A percentile compares a stretch with the other conserved stretches of the same genome.
phyloP scores from a whole-genome alignment of 2,329 filamentous ascomycete genomes.

The Paraphoma sp. region DNA sequence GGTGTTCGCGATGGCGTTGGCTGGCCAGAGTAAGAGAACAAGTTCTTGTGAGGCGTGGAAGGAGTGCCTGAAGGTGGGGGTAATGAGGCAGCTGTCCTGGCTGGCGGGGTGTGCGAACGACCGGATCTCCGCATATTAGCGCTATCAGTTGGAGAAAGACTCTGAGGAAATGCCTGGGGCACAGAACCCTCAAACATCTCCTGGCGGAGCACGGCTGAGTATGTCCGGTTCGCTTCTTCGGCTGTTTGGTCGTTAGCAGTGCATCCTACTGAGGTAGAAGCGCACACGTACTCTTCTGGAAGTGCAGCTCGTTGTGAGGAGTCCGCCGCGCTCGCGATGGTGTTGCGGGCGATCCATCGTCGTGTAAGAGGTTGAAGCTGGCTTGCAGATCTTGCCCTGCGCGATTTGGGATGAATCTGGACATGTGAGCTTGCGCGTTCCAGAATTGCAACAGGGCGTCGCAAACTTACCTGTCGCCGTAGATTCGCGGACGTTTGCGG shows the following conservation, averaged over 20 bases:
- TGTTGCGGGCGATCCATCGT: slow-evolving; percentile 91
- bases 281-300: slow-evolving; percentile 73
- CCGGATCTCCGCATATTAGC: slow-evolving; percentile 68
- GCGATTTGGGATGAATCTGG: slow-evolving; percentile 92
- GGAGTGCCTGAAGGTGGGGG: slow-evolving; percentile 79
- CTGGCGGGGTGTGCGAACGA: slow-evolving; percentile 82
- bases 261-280: background rate
- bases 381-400: slow-evolving; percentile 92
- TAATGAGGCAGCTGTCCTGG: slow-evolving; percentile 66
- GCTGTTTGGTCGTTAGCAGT: slow-evolving; percentile 56
- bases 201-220: slow-evolving; percentile 83
- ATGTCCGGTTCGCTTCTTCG: slow-evolving; percentile 94
- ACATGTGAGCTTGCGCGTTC: background rate
- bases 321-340: slow-evolving; percentile 84
- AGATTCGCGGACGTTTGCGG: slow-evolving; percentile 71
- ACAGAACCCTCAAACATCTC: slow-evolving; percentile 93
- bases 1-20: slow-evolving; percentile 89
- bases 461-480: slow-evolving; percentile 57
- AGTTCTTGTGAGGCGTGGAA: slow-evolving; percentile 95
- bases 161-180: slow-evolving; percentile 76
- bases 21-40: slow-evolving; percentile 90
- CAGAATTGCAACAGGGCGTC: background rate
- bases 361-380: slow-evolving; percentile 89
- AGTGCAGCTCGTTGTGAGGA: slow-evolving; percentile 89
- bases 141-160: slow-evolving; percentile 58